Percentiles rank a stretch among this genome's conserved stretches.
These are phyloP conservation scores for Claviceps pusilla DNA, from an alignment of 2,329 filamentous ascomycete genomes.

Conservation along the genomic window DNA sequence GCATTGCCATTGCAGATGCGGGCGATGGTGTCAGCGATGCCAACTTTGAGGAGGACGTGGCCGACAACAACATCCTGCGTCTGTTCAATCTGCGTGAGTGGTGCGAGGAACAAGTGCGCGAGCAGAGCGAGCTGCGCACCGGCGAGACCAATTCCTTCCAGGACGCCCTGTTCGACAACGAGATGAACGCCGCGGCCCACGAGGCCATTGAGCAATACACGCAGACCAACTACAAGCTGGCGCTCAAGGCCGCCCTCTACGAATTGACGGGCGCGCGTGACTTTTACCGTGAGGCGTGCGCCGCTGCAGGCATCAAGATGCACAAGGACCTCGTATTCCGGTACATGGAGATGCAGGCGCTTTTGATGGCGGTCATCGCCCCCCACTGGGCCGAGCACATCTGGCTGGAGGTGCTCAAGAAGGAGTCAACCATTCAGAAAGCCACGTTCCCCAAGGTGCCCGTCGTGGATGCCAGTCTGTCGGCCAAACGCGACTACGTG, in stretches of 20 bases:
- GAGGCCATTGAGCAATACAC: constrained; percentile 69
- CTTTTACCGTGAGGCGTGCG: constrained; percentile 74
- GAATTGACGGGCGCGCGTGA: constrained; percentile 81
- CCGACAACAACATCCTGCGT: constrained; percentile 79
- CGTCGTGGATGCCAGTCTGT: constrained; percentile 49
- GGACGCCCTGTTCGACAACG: constrained; percentile 83
- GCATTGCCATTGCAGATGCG: constrained; percentile 84
- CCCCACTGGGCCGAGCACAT: constrained; percentile 93
- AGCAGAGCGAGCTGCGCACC: constrained; percentile 54
- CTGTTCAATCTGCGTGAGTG: constrained; percentile 73
- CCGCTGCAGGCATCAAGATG: constrained; percentile 67
- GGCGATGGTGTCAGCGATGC: constrained; percentile 90
- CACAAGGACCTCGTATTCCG: constrained; percentile 64
- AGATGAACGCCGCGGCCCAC: constrained; percentile 70
- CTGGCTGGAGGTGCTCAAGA: constrained; percentile 80
- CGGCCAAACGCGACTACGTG: constrained; percentile 71
- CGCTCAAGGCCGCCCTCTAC: constrained; percentile 76
- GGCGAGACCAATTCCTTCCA: constrained; percentile 64
- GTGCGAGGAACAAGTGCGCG: constrained; percentile 72
- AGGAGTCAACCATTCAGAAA: constrained; percentile 60
- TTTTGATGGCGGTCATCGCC: constrained; percentile 69
- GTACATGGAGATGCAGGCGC: constrained; percentile 75
- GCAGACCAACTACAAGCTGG: constrained; percentile 60
- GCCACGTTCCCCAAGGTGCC: constrained; percentile 45
- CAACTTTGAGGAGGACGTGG: constrained; percentile 92